Evolutionary conservation across 306 rosid genomes (phyloP), one percentile per base, ranked within the genome.

Genomic region (Vicia faba): DNA sequence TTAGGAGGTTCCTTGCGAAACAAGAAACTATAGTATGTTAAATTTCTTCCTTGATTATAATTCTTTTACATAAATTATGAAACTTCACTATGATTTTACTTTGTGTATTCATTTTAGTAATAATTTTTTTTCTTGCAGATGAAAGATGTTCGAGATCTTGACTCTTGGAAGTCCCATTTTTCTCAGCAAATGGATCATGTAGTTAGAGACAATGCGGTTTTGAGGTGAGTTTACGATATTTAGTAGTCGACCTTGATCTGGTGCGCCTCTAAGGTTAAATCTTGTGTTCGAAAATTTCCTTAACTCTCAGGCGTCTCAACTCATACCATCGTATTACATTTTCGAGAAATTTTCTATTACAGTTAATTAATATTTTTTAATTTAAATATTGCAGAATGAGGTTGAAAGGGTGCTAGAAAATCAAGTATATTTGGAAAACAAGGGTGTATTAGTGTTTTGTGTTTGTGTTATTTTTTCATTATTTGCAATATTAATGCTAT

Each of bases 101-200:
- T 72, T 55, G 3, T 40, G 2, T 25, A 26, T 61, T 73, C 11
- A 18, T 36, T 70, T 64, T 25, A n/a, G 40, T 64, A 48, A 50
- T 39, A 20, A 7, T 46, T 40, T 49, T 72, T 64, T 78, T 23
- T 29, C 33, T 80, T 79, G 87, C 91, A 95, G 97, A 81, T 68
- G 70, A 81, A 81, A 68, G 90, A 95, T 64, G 66, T 81, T 20
- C 78, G 18, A 14, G 83, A 86, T 63, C 89, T 95, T 50, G 67
- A 71, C 70, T 84, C 83, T 70, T 90, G 95, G 99, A 87, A 81
- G 82, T 85, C 89, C 63, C 74, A 63, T 48, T 83, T 84, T 75
- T 83, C 97, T 56, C 25, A 49, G 83, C 95, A 88, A 72, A 66
- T 95, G 88, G 85, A 82, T 82, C 69, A 71, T 76, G 67, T 90